Conservation (phyloP, 805 yeast genomes). For the Candida ovalis region DNA sequence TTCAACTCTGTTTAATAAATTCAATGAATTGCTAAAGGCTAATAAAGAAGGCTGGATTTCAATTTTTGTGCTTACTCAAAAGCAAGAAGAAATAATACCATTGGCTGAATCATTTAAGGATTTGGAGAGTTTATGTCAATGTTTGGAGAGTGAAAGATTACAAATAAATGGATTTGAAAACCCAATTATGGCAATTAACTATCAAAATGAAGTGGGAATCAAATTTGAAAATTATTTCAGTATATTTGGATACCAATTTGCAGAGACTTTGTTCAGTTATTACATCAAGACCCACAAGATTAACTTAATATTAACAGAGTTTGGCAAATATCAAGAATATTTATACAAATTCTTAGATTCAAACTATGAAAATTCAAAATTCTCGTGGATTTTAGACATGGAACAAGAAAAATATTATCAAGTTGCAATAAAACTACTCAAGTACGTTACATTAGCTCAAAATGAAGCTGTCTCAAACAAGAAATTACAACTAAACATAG, state of each 20-base stretch:
- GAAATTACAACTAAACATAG: conserved; percentile 61
- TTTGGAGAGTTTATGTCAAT: conserved; percentile 56
- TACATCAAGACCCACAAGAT: conserved; percentile 52
- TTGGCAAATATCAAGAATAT: conserved; percentile 47
- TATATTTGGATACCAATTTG: conserved; percentile 66
- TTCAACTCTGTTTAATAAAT: background rate
- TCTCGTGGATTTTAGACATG: conserved; percentile 73
- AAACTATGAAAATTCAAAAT: conserved; percentile 40
- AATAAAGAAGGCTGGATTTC: conserved; percentile 52
- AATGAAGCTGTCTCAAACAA: conserved; percentile 44
- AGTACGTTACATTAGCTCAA: conserved; percentile 34
- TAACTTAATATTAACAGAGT: conserved; percentile 51
- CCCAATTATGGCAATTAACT: conserved; percentile 16
- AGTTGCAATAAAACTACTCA: conserved; percentile 48
- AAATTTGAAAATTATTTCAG: conserved; percentile 50
- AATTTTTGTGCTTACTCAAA: conserved; percentile 46
- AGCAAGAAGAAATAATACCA: conserved; percentile 50
- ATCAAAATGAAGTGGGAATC: conserved; percentile 18
- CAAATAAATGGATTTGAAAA: conserved; percentile 32
- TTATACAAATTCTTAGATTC: conserved; percentile 51
- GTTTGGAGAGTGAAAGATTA: conserved; percentile 44
- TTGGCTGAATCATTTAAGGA: conserved; percentile 68
- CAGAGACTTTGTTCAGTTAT: conserved; percentile 55
- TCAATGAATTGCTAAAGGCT: conserved; percentile 9
- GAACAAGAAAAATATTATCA: conserved; percentile 43